Evolutionary conservation across 192 early-diverging fungal genomes (phyloP).

Genomic region (Dissophora ornata): DNA sequence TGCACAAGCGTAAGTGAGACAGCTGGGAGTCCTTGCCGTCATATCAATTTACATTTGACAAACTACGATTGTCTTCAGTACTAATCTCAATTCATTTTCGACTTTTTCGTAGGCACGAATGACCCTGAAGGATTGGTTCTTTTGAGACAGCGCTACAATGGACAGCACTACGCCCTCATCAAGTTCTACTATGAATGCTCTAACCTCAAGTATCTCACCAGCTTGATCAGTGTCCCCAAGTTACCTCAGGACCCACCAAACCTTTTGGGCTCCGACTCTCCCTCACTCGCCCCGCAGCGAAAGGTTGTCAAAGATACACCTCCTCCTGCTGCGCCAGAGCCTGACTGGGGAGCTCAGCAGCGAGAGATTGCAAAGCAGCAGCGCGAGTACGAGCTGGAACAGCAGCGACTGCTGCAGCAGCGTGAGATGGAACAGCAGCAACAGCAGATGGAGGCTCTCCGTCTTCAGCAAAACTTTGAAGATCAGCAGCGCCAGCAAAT

Average conservation of each 20-base stretch:
- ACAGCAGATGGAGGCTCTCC: constrained; percentile 64
- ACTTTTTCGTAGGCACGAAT: constrained; percentile 45
- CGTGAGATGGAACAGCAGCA: constrained; percentile 66
- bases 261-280: constrained; percentile 79
- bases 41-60: too few species aligned
- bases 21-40: too few species aligned
- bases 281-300: constrained; percentile 66
- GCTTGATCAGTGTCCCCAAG: constrained; percentile 89
- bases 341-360: constrained; percentile 69
- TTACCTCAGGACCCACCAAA: constrained; percentile 85
- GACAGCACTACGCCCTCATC: constrained; percentile 85
- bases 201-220: constrained; percentile 91
- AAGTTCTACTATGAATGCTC: constrained; percentile 94
- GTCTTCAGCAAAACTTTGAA: constrained; percentile 79
- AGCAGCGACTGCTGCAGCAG: constrained; percentile 70
- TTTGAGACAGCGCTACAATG: constrained; percentile 87
- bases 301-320: constrained; percentile 45
- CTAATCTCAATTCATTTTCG: too few species aligned
- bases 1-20: constrained; percentile 85
- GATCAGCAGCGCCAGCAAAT: constrained; percentile 80
- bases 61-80: too few species aligned
- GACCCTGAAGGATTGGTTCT: constrained; percentile 90
- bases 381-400: constrained; percentile 67
- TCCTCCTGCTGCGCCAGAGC: constrained; percentile 32
- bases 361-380: constrained; percentile 75